phyloP scores from a whole-genome alignment of 768 basidiomycete genomes.

The Psilocybe cubensis region DNA sequence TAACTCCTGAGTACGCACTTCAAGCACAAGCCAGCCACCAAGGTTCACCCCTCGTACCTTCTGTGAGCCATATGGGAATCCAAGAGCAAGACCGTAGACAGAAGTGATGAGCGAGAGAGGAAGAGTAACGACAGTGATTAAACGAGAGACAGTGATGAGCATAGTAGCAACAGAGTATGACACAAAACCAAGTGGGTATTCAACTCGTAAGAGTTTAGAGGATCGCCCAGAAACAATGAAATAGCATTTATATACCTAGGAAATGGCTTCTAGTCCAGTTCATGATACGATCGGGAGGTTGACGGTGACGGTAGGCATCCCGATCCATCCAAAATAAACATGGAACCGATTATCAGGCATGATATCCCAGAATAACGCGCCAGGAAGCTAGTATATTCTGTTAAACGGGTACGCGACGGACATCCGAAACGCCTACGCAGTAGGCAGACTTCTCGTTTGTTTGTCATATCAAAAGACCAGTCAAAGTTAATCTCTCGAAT shows the following conservation, averaged over 20 bases:
- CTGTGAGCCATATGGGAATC: slow-evolving; percentile 71
- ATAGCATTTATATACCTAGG: slow-evolving; percentile 1
- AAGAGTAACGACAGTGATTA: background rate
- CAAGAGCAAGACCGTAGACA: slow-evolving; percentile 39
- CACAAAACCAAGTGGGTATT: slow-evolving; percentile 9
- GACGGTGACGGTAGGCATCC: background rate
- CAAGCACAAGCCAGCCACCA: slow-evolving; percentile 60
- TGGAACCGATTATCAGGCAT: background rate
- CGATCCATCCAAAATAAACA: background rate
- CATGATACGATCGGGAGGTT: background rate
- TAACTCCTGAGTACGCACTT: slow-evolving; percentile 30
- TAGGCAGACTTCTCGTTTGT: background rate
- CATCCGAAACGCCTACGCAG: background rate
- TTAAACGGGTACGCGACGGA: background rate
- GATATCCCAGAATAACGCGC: background rate
- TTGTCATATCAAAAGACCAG: background rate
- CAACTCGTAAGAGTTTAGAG: slow-evolving; percentile 1
- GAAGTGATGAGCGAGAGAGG: slow-evolving; percentile 18
- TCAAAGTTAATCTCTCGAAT: too few species aligned
- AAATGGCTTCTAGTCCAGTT: background rate
- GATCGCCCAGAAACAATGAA: background rate
- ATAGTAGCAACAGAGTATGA: slow-evolving; percentile 3
- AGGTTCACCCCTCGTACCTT: slow-evolving; percentile 84
- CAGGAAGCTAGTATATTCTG: background rate
- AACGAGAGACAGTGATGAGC: background rate